Evolutionary conservation across 345 rosid genomes (phyloP).

Genomic region (Odontarrhena argentea): DNA sequence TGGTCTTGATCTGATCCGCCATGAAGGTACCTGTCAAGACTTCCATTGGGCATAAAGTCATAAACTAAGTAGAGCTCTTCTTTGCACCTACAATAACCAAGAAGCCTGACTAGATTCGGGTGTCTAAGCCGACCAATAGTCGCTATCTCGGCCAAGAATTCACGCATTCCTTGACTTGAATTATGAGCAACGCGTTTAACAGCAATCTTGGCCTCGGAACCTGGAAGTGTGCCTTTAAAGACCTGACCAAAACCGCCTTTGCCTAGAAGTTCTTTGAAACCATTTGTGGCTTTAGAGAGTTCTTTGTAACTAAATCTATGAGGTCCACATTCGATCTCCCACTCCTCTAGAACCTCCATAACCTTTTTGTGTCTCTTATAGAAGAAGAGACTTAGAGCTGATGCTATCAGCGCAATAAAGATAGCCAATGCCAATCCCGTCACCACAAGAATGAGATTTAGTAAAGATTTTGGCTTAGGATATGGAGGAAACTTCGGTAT

Average conservation of each 20-base stretch:
- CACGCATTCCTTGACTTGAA: constrained; percentile 44
- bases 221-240: constrained; percentile 35
- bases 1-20: constrained; percentile 33
- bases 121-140: constrained; percentile 46
- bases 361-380: constrained; percentile 22
- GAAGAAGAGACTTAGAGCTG: constrained; percentile 28
- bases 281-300: constrained; percentile 41
- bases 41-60: constrained; percentile 58
- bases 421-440: constrained; percentile 42
- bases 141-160: constrained; percentile 44
- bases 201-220: constrained; percentile 36
- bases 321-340: constrained; percentile 53
- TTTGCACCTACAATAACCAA: constrained; percentile 54
- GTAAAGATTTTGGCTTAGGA: constrained; percentile 38
- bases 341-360: constrained; percentile 48
- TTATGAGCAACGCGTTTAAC: constrained; percentile 39
- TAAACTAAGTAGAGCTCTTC: constrained; percentile 52
- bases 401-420: constrained; percentile 26
- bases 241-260: constrained; percentile 50
- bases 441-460: constrained; percentile 26
- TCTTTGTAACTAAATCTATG: constrained; percentile 42
- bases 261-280: constrained; percentile 41
- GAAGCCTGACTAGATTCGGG: constrained; percentile 50
- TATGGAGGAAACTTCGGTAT: constrained; percentile 45
- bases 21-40: constrained; percentile 50